These are phyloP conservation scores for Rhodamnia rubescens DNA, from an alignment of 345 rosid genomes.

Conservation along the genomic window DNA sequence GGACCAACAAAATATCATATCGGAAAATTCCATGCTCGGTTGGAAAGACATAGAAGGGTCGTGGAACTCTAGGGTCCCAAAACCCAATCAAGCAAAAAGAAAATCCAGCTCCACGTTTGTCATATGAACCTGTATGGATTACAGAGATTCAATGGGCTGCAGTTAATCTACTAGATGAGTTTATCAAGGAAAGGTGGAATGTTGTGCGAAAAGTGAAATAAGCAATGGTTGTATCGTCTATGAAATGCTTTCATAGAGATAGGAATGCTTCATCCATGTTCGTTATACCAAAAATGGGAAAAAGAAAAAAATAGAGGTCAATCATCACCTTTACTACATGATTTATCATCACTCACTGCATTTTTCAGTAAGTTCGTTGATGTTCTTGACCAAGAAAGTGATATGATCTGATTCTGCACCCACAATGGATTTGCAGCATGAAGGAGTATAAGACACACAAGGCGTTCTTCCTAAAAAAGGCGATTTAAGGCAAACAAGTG, in stretches of 20 bases:
- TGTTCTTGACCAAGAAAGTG: background rate
- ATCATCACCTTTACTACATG: background rate
- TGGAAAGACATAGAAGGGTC: background rate
- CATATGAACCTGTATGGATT: background rate
- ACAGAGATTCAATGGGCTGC: background rate
- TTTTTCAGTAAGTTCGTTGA: background rate
- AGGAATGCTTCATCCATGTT: background rate
- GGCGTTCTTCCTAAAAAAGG: background rate
- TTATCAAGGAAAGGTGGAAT: background rate
- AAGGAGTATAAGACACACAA: background rate
- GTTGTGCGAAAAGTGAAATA: background rate
- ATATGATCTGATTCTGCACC: background rate
- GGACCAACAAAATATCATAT: background rate
- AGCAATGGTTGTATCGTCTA: background rate
- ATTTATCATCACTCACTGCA: background rate
- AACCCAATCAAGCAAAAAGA: background rate
- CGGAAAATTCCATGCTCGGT: background rate
- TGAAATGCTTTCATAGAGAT: background rate
- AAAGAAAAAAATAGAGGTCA: background rate
- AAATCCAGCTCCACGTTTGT: background rate
- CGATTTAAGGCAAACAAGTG: background rate
- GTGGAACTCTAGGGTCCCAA: background rate
- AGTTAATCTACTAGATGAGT: background rate
- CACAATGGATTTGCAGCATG: background rate
- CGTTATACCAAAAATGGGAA: background rate